These are phyloP conservation scores for Claviceps fusiformis DNA, from an alignment of 2,329 filamentous ascomycete genomes.

Conservation along the genomic window DNA sequence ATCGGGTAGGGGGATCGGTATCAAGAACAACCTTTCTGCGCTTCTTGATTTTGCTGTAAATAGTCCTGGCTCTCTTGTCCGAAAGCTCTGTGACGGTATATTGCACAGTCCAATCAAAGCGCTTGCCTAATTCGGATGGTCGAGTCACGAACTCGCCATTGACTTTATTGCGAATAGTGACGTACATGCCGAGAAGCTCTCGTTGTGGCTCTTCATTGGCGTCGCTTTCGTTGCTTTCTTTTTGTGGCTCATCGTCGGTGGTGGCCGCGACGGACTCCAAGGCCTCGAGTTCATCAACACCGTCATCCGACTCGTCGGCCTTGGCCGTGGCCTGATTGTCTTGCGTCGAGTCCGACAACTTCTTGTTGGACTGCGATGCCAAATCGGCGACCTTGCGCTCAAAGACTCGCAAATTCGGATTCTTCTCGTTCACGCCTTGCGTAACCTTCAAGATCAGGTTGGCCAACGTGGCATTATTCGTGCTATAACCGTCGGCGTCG, in stretches of 20 bases:
- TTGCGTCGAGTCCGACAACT: neutral
- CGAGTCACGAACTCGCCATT: constrained; percentile 51
- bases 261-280: neutral
- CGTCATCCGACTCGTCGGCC: neutral
- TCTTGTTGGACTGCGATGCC: constrained; percentile 24
- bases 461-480: constrained; percentile 20
- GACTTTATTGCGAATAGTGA: constrained; percentile 60
- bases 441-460: constrained; percentile 40
- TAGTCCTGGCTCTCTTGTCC: constrained; percentile 24
- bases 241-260: neutral
- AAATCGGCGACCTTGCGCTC: constrained; percentile 37
- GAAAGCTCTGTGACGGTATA: constrained; percentile 59
- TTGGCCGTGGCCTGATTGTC: neutral
- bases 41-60: constrained; percentile 43
- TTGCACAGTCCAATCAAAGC: constrained; percentile 55
- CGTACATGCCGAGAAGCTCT: constrained; percentile 52
- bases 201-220: constrained; percentile 2
- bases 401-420: constrained; percentile 31
- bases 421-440: constrained; percentile 27
- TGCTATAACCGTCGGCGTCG: neutral
- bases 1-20: constrained; percentile 27
- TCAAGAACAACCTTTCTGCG: constrained; percentile 37
- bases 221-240: neutral
- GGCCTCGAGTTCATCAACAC: neutral
- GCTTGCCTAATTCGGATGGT: constrained; percentile 30